Base-by-base conservation (phyloP, 805 yeast species). In the Suhomyces faveliae region DNA sequence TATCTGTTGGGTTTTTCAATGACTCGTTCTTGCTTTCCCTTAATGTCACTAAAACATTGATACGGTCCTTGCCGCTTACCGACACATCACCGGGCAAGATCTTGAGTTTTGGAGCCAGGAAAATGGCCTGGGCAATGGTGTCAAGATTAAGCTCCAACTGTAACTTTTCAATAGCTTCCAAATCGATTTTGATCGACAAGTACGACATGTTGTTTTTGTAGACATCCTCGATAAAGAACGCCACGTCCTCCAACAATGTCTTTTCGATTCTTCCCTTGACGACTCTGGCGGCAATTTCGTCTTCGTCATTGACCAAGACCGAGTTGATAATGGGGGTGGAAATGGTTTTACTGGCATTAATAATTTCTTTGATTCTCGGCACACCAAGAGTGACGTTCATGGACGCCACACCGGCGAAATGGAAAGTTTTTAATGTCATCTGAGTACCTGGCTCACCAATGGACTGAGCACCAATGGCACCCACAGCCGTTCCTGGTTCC, bases 391-490 rank as follows among this genome's bases (percentile, higher is more conserved):
- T 94, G 55, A 92, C 96, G 74, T 94, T 94, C 97, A 92, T 94
- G 41, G 96, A 87, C 29, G 99, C 98, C 49, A 94, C 99, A 78
- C 99, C 99, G 61, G 99, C 99, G 78, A 94, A 94, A 77, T 94
- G 99, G 89, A 92, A 92, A 58, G 85, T 80, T 64, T 80, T 80
- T 66, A 80, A 78, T 4, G 99, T 94, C 99, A 94, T 94, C 73
- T 94, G 99, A 0, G 99, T 94, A 66, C 98, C 99, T 19, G 99
- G 99, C 64, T 92, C 99, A 73, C 99, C 99, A 74, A 94, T 94
- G 39, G 97, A 89, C 66, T 94, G 99, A 0, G 99, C 99, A 57
- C 98, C 99, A 70, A 94, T 91, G 21, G 99, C 98, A 56, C 99
- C 99, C 47, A 94, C 98, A 2, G 99, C 99, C 3, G 99, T 94